phyloP scores from a whole-genome alignment of 1,284 basidiomycete genomes.

The Moesziomyces parantarcticus region DNA sequence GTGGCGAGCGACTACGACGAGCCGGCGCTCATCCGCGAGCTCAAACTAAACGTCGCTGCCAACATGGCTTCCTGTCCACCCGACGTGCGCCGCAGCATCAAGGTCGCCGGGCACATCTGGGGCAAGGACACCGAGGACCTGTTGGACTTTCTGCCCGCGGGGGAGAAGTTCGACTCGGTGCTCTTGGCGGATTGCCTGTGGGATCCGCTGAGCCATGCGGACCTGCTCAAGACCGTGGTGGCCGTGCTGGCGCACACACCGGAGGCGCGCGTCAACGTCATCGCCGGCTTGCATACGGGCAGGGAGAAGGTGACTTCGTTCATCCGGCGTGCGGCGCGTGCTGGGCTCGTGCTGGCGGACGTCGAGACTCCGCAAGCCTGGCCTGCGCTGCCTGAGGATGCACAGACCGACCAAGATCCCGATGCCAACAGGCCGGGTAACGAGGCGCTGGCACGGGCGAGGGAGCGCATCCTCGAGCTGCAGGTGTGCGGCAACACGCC shows the following conservation, averaged over 20 bases:
- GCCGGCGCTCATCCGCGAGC: constrained; percentile 55
- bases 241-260: constrained; percentile 23
- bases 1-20: constrained; percentile 65
- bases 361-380: constrained; percentile 17
- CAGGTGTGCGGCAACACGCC: constrained; percentile 53
- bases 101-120: constrained; percentile 62
- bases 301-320: constrained; percentile 58
- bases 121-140: constrained; percentile 57
- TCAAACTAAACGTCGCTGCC: constrained; percentile 44
- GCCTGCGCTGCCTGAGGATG: constrained; percentile 10
- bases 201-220: constrained; percentile 63
- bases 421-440: constrained; percentile 22
- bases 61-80: constrained; percentile 12
- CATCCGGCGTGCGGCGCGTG: constrained; percentile 44
- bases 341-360: constrained; percentile 46
- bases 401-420: background rate
- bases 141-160: constrained; percentile 49
- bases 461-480: constrained; percentile 49
- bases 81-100: constrained; percentile 12
- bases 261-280: constrained; percentile 55
- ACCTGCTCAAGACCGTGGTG: constrained; percentile 55
- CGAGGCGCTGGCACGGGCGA: constrained; percentile 23
- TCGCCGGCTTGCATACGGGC: constrained; percentile 64
- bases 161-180: constrained; percentile 45
- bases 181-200: constrained; percentile 66